Evolutionary conservation across 768 basidiomycete genomes (phyloP).

Genomic region (Mycena vitilis): DNA sequence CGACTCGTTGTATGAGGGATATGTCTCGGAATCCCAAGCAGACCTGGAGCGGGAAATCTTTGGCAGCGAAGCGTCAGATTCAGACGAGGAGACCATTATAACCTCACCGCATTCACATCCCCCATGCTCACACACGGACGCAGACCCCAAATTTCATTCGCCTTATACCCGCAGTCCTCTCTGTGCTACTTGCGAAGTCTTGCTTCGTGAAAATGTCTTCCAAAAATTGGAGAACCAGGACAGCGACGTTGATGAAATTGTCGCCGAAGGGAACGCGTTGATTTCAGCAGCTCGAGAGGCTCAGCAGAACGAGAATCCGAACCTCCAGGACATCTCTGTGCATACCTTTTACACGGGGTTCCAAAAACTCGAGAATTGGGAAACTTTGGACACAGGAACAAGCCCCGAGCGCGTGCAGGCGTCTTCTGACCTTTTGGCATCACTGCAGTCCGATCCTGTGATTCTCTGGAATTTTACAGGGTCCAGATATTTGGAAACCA

Average conservation of each 20-base stretch:
- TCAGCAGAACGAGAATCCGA: neutral
- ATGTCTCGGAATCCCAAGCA: neutral
- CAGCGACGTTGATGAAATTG: neutral
- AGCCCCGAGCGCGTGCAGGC: too few species aligned
- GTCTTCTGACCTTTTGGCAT: too few species aligned
- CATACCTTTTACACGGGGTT: conserved; percentile 11
- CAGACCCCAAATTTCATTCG: neutral
- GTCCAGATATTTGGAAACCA: too few species aligned
- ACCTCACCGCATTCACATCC: neutral
- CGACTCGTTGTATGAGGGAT: neutral
- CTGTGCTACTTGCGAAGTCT: conserved; percentile 7
- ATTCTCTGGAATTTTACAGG: too few species aligned
- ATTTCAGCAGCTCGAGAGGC: neutral
- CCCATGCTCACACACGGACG: neutral
- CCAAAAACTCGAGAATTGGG: neutral
- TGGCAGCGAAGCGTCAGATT: neutral
- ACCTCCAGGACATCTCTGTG: conserved; percentile 1
- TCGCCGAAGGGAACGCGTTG: neutral
- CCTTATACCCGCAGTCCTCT: neutral
- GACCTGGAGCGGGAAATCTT: neutral
- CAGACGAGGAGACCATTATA: neutral
- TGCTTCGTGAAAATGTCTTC: neutral
- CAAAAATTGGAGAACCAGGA: too few species aligned
- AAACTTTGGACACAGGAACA: neutral
- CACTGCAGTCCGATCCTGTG: too few species aligned